Evolutionary conservation across 2,329 filamentous ascomycete genomes (phyloP), one percentile per base, ranked within the genome.

Genomic region (Endoconidiophora polonica): DNA sequence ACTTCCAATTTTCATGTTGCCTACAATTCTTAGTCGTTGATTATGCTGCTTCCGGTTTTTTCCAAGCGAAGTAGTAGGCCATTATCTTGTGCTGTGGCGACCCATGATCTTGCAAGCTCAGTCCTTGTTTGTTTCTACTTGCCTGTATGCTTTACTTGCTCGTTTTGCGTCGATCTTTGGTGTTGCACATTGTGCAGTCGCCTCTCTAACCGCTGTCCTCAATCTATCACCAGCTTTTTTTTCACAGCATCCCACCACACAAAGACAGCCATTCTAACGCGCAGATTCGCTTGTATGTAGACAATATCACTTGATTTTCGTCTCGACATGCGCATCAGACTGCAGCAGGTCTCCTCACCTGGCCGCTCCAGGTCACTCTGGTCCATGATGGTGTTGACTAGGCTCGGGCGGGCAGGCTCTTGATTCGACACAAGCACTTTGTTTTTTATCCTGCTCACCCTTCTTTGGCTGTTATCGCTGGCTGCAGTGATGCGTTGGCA

Each of bases 401-500:
- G 38, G 44, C 23, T 20, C n/a, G 42, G 44, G 48, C 48, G 48
- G 48, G 48, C 48, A 50, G 33, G 42, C 42, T 45, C 20, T 33
- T 50, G 48, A 50, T 50, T 50, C 48, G 48, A 42, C 33, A n/a
- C 10, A 29, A 23, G 23, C 26, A 20, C 26, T 38, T 29, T 40
- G 33, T 10, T n/a, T 46, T 20, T 45, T 24, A 6, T 29, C 26
- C 26, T 29, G 26, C 26, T 39, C n/a, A n/a, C 43, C 33, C 22
- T 36, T 42, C 14, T 41, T 41, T 43, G 24, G 40, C 38, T 36
- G 47, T 50, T 53, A 46, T 50, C 51, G 42, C 29, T 18, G 33
- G 43, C 47, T 54, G 52, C 52, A 54, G 26, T 48, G 52, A 29
- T 54, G 52, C 48, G 52, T 50, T 54, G 52, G 52, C 52, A 54